Percentiles rank a stretch among this genome's conserved stretches.
Conservation (phyloP, 371 early-diverging fungal genomes). For the Capniomyces stellatus region DNA sequence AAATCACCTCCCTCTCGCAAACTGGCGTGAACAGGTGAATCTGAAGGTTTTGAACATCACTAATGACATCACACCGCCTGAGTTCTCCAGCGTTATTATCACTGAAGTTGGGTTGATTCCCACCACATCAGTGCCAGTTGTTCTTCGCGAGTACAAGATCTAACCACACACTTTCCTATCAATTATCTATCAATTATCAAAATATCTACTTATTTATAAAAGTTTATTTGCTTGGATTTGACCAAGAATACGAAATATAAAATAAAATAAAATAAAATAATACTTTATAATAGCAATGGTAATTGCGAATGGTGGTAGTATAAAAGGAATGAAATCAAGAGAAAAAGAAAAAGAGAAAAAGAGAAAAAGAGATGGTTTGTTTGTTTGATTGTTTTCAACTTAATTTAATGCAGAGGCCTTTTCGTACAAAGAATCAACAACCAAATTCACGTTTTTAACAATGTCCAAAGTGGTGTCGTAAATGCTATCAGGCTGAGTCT, state of each 20-base stretch:
- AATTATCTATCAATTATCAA: too few species aligned
- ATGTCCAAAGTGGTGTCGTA: conserved; percentile 87
- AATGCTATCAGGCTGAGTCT: conserved; percentile 68
- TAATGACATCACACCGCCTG: conserved; percentile 89
- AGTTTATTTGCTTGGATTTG: too few species aligned
- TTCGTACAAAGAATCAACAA: conserved; percentile 84
- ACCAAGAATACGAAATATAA: too few species aligned
- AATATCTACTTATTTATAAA: not conserved
- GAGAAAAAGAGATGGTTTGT: not conserved
- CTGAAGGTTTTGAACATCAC: conserved; percentile 69
- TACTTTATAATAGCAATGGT: too few species aligned
- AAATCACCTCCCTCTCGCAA: conserved; percentile 25
- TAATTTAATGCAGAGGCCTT: conserved; percentile 36
- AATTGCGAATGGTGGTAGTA: too few species aligned
- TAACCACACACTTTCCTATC: too few species aligned
- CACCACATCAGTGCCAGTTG: conserved; percentile 78
- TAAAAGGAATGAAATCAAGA: not conserved
- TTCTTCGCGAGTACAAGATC: conserved; percentile 31
- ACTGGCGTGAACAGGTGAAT: conserved; percentile 38
- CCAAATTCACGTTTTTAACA: conserved; percentile 83
- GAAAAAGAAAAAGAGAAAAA: not conserved
- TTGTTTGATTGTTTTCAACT: not conserved
- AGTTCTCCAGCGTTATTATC: conserved; percentile 74
- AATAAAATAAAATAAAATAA: too few species aligned
- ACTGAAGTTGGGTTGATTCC: conserved; percentile 91